These are phyloP conservation scores for Calonectria naviculata DNA, from an alignment of 2,329 filamentous ascomycete genomes.

Conservation along the genomic window DNA sequence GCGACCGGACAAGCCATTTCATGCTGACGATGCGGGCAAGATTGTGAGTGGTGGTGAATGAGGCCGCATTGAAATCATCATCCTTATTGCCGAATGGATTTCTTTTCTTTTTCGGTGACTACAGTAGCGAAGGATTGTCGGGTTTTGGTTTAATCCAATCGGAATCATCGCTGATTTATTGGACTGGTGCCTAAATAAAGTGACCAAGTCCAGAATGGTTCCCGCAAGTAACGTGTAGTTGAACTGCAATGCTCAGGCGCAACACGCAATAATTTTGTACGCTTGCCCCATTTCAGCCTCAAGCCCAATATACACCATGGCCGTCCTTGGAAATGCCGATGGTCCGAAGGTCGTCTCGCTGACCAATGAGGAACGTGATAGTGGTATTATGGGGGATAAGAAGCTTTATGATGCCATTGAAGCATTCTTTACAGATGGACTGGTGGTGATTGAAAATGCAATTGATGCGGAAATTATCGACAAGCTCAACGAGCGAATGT, in stretches of 20 bases:
- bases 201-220: neutral
- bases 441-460: constrained; percentile 40
- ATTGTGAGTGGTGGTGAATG: neutral
- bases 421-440: constrained; percentile 38
- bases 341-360: neutral
- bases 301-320: neutral
- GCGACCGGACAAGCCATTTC: neutral
- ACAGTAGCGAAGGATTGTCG: neutral
- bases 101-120: neutral
- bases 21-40: neutral
- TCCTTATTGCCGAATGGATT: neutral
- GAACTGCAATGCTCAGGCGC: neutral
- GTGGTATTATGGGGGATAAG: constrained; percentile 21
- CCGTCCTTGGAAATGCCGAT: neutral
- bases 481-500: constrained; percentile 25
- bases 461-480: constrained; percentile 40
- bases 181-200: neutral
- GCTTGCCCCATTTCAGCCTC: neutral
- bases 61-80: neutral
- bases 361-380: neutral
- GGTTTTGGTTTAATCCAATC: neutral
- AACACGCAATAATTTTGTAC: too few species aligned
- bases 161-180: too few species aligned
- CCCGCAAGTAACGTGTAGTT: neutral
- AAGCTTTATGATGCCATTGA: constrained; percentile 40